Evolutionary conservation across 2,329 filamentous ascomycete species (phyloP).

Genomic region (Sphaceloma murrayae): DNA sequence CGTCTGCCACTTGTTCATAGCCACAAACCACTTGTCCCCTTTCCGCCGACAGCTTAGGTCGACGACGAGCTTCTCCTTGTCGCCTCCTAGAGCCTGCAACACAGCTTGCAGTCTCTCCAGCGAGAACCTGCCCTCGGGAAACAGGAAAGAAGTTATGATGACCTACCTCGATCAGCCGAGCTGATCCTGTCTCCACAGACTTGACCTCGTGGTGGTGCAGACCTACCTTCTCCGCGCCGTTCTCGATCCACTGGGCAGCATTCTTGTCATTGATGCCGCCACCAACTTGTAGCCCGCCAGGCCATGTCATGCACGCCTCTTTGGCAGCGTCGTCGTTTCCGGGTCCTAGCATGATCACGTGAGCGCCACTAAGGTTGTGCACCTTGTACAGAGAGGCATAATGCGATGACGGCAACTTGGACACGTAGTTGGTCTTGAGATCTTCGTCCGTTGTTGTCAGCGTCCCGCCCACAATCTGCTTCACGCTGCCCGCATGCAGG

Average conservation of each 20-base stretch:
- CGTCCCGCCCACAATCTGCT: constrained; percentile 96
- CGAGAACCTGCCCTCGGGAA: constrained; percentile 74
- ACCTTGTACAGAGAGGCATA: constrained; percentile 76
- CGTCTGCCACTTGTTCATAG: constrained; percentile 98
- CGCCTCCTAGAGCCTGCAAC: constrained; percentile 59
- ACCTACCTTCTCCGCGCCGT: constrained; percentile 78
- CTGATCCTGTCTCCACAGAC: neutral
- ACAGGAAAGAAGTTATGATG: constrained; percentile 93
- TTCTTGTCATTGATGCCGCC: constrained; percentile 88
- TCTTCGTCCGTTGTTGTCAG: constrained; percentile 40
- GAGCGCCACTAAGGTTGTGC: constrained; percentile 63
- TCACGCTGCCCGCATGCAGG: constrained; percentile 91
- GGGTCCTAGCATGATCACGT: constrained; percentile 93
- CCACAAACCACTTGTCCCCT: constrained; percentile 79
- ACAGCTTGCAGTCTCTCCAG: constrained; percentile 65
- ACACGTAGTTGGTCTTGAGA: constrained; percentile 88
- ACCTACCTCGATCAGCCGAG: constrained; percentile 52
- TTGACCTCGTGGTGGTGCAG: neutral
- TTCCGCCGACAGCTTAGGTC: constrained; percentile 83
- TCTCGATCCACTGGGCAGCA: constrained; percentile 74
- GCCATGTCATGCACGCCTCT: constrained; percentile 72
- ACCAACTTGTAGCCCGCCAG: constrained; percentile 71
- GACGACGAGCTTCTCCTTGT: constrained; percentile 77
- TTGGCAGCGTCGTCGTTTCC: constrained; percentile 73
- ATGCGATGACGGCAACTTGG: constrained; percentile 67